A percentile compares a stretch with the other conserved stretches of the same genome.
Evolutionary conservation across 23 red algal genomes (phyloP).

Genomic region (Agarophyton chilense): DNA sequence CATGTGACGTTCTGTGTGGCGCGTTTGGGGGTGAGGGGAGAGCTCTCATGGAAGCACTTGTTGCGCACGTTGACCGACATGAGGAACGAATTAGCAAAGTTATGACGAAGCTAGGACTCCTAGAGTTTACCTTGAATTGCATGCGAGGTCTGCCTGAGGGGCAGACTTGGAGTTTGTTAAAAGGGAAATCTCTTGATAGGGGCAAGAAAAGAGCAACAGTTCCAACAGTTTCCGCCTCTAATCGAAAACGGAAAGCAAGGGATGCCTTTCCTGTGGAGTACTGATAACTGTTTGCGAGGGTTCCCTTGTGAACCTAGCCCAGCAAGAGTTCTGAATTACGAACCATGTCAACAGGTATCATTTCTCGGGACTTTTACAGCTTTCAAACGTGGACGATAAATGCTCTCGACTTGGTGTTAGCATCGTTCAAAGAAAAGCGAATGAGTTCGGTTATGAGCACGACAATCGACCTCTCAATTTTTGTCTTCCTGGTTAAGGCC

Average conservation of each 20-base stretch:
- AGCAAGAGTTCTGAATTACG: too few species aligned
- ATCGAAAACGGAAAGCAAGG: constrained; percentile 13
- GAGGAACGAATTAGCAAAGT: constrained; percentile 18
- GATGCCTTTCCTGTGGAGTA: constrained; percentile 16
- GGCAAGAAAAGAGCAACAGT: not conserved
- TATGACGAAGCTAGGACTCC: not conserved
- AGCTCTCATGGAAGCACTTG: constrained; percentile 60
- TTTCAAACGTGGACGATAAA: too few species aligned
- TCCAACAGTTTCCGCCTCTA: not conserved
- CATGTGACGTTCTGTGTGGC: not conserved
- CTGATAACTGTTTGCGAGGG: not conserved
- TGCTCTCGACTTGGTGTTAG: too few species aligned
- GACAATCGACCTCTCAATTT: too few species aligned
- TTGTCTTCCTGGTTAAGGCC: too few species aligned
- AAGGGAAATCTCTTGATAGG: not conserved
- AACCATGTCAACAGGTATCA: too few species aligned
- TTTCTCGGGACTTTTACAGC: too few species aligned
- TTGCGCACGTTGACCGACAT: constrained; percentile 59
- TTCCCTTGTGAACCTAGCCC: too few species aligned
- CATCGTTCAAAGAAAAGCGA: too few species aligned
- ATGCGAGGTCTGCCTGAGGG: constrained; percentile 27
- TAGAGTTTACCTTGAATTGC: constrained; percentile 42
- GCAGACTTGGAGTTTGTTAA: not conserved
- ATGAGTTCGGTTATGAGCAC: too few species aligned
- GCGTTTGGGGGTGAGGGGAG: constrained; percentile 24